phyloP scores from a whole-genome alignment of 192 early-diverging fungal species.

The Lobosporangium transversale region DNA sequence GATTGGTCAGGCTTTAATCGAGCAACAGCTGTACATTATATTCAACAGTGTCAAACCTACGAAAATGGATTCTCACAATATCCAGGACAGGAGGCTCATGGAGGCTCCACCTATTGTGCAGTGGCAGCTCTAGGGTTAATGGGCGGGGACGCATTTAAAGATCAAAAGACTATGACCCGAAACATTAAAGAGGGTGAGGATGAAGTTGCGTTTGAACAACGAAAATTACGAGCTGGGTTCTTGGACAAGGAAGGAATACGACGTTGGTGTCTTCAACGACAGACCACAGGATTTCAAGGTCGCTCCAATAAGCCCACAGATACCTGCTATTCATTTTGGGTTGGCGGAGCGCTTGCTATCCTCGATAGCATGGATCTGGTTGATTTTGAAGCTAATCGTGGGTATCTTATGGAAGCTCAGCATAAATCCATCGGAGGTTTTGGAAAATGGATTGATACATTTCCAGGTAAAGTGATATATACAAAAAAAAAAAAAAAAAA shows the following conservation, averaged over 20 bases:
- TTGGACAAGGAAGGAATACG: conserved; percentile 63
- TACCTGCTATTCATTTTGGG: conserved; percentile 98
- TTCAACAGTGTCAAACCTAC: conserved; percentile 70
- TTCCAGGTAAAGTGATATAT: conserved; percentile 61
- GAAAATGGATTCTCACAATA: conserved; percentile 83
- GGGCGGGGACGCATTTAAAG: conserved; percentile 39
- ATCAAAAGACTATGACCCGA: conserved; percentile 24
- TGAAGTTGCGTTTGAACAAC: conserved; percentile 21
- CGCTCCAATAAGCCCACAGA: conserved; percentile 87
- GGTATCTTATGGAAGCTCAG: conserved; percentile 71
- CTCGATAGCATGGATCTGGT: conserved; percentile 69
- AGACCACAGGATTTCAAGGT: conserved; percentile 90
- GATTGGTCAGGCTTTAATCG: conserved; percentile 92
- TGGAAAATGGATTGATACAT: conserved; percentile 63
- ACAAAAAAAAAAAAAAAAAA: too few relatives aligned
- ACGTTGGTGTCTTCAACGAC: conserved; percentile 84
- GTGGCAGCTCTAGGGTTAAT: conserved; percentile 84
- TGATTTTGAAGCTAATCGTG: conserved; percentile 60
- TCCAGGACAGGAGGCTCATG: conserved; percentile 87
- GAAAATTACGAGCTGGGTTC: conserved; percentile 60
- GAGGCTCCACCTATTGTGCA: conserved; percentile 91
- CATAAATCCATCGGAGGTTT: conserved; percentile 69
- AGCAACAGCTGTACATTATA: conserved; percentile 64
- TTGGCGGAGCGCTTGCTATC: conserved; percentile 83
- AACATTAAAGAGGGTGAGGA: conserved; percentile 45